phyloP scores from a whole-genome alignment of 2,329 filamentous ascomycete genomes.

The Trichoderma pleuroti region DNA sequence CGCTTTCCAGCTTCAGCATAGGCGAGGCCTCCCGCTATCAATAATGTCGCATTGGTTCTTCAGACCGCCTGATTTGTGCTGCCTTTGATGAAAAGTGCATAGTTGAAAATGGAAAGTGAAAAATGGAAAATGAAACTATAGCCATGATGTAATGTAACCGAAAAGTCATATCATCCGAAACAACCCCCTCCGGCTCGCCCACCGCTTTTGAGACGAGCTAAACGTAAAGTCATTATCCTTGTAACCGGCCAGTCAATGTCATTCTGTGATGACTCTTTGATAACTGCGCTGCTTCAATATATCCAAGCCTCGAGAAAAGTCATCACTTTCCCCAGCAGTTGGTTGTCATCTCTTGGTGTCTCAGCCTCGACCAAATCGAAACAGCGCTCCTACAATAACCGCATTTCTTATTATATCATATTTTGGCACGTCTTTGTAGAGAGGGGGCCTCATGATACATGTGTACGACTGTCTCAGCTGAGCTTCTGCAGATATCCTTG shows the following conservation, averaged over 20 bases:
- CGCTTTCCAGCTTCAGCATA: background rate
- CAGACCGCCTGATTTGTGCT: background rate
- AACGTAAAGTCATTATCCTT: background rate
- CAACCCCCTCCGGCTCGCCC: background rate
- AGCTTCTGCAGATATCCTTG: slow-evolving; percentile 94
- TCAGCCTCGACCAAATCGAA: background rate
- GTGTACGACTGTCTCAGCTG: slow-evolving; percentile 51
- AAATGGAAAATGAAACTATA: background rate
- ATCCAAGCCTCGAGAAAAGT: too few species aligned
- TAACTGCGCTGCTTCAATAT: background rate
- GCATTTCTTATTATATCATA: background rate
- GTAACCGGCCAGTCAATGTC: background rate
- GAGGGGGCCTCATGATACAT: too few species aligned
- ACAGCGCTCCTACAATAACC: background rate
- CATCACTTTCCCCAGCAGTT: background rate
- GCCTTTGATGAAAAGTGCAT: background rate
- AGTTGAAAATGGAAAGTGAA: background rate
- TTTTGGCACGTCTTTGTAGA: background rate
- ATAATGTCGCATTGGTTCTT: background rate
- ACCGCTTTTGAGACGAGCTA: background rate
- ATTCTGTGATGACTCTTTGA: too few species aligned
- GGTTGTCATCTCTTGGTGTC: background rate
- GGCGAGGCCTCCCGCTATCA: background rate
- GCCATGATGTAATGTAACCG: background rate
- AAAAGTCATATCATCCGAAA: background rate